These are phyloP conservation scores for Colletotrichum salicis DNA, from an alignment of 2,329 filamentous ascomycete species.

Conservation along the genomic window DNA sequence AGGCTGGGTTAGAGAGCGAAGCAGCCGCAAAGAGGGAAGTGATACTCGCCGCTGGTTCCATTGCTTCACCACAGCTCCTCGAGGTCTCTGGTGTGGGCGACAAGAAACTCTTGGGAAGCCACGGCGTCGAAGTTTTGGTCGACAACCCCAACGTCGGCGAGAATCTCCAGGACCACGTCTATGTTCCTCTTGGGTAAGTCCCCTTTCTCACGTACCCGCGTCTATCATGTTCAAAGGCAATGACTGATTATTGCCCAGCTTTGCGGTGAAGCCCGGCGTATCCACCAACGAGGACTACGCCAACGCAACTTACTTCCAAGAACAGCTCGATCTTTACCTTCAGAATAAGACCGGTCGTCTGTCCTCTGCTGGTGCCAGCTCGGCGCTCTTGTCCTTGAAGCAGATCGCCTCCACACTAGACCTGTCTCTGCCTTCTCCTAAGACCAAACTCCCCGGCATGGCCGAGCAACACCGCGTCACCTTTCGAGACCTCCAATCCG, in stretches of 20 bases:
- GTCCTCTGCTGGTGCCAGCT: slow-evolving; percentile 28
- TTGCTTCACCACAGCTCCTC: slow-evolving; percentile 67
- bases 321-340: slow-evolving; percentile 28
- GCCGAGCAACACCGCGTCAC: slow-evolving; percentile 26
- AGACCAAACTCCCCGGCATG: neutral
- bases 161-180: slow-evolving; percentile 49
- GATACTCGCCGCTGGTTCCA: slow-evolving; percentile 67
- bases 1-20: slow-evolving; percentile 8
- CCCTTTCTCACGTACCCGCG: fast-evolving
- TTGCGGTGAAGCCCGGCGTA: slow-evolving; percentile 20
- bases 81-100: slow-evolving; percentile 71
- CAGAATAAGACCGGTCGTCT: slow-evolving; percentile 26
- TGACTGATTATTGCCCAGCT: slow-evolving; percentile 12
- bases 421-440: neutral
- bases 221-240: fast-evolving
- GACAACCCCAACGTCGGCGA: slow-evolving; percentile 51
- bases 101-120: slow-evolving; percentile 43
- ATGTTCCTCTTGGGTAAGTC: slow-evolving; percentile 21
- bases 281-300: slow-evolving; percentile 28
- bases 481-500: slow-evolving; percentile 10
- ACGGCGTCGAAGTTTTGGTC: slow-evolving; percentile 44
- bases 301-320: slow-evolving; percentile 29
- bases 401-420: slow-evolving; percentile 17
- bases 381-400: slow-evolving; percentile 19
- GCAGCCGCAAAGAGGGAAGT: slow-evolving; percentile 56